Conservation (phyloP, 139 green algal genomes). For the Pseudopediastrum boryanum region DNA sequence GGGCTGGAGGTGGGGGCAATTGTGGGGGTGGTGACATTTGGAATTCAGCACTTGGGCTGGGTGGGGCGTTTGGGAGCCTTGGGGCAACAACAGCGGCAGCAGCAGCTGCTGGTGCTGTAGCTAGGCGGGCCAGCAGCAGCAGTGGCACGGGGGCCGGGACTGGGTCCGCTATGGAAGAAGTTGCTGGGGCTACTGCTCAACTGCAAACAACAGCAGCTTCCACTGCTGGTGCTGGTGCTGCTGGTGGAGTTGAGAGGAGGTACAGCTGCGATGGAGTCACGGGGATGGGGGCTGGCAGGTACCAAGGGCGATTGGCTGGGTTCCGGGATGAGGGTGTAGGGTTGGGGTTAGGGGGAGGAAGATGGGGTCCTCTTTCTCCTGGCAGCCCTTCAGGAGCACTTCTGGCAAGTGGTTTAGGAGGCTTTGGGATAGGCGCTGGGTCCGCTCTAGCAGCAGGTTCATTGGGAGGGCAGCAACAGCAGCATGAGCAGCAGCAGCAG, state of each 20-base stretch:
- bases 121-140: not conserved
- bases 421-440: not conserved
- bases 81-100: not conserved
- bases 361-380: too few species aligned
- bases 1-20: not conserved
- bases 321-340: too few species aligned
- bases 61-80: not conserved
- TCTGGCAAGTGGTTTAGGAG: too few species aligned
- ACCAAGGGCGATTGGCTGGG: not conserved
- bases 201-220: not conserved
- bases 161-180: too few species aligned
- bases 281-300: not conserved
- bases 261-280: too few species aligned
- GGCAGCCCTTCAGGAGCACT: too few species aligned
- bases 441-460: not conserved
- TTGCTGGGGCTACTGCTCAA: not conserved
- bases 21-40: not conserved
- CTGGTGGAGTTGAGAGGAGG: too few species aligned
- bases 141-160: too few species aligned
- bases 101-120: not conserved
- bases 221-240: too few species aligned
- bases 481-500: too few species aligned
- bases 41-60: slow-evolving; percentile 5
- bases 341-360: too few species aligned
- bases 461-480: not conserved